These are phyloP conservation scores for Fusarium abutilonis DNA, from an alignment of 2,329 filamentous ascomycete genomes.

Conservation along the genomic window DNA sequence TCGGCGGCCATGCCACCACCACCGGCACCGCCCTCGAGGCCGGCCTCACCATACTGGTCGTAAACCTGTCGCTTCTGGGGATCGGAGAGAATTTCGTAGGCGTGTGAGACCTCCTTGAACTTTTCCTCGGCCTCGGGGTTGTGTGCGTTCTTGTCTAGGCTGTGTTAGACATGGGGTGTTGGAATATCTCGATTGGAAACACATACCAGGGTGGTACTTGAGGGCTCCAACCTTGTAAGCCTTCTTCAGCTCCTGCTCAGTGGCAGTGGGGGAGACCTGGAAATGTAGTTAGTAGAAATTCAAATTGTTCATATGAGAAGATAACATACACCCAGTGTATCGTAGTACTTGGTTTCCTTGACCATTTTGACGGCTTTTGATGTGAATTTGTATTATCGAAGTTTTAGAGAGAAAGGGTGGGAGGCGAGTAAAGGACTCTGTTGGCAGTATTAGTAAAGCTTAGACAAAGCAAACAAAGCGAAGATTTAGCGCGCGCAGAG, in stretches of 20 bases:
- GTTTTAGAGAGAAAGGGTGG: constrained; percentile 15
- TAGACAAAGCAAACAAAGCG: constrained; percentile 17
- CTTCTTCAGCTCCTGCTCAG: constrained; percentile 89
- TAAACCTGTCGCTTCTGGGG: constrained; percentile 90
- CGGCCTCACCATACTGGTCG: constrained; percentile 97
- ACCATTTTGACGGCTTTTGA: constrained; percentile 67
- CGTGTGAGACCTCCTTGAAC: constrained; percentile 97
- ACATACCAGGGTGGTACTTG: constrained; percentile 84
- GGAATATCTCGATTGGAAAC: constrained; percentile 43
- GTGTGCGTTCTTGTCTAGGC: constrained; percentile 90
- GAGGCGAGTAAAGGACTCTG: constrained; percentile 30
- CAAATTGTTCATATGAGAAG: background rate
- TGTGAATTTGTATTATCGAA: constrained; percentile 8
- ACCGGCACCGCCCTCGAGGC: constrained; percentile 86
- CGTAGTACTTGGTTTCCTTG: constrained; percentile 83
- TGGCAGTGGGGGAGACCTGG: constrained; percentile 80
- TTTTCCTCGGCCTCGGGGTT: constrained; percentile 95
- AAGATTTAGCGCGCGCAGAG: constrained; percentile 10
- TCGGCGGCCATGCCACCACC: constrained; percentile 91
- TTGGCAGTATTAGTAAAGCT: constrained; percentile 37
- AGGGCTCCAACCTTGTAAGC: constrained; percentile 86
- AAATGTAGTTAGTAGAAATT: constrained; percentile 24
- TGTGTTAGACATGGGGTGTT: constrained; percentile 25
- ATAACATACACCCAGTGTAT: constrained; percentile 75
- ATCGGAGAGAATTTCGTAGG: constrained; percentile 95